Percentiles rank a stretch among this genome's conserved stretches.
phyloP scores from a whole-genome alignment of 345 rosid species.

The Erucastrum elatum region DNA sequence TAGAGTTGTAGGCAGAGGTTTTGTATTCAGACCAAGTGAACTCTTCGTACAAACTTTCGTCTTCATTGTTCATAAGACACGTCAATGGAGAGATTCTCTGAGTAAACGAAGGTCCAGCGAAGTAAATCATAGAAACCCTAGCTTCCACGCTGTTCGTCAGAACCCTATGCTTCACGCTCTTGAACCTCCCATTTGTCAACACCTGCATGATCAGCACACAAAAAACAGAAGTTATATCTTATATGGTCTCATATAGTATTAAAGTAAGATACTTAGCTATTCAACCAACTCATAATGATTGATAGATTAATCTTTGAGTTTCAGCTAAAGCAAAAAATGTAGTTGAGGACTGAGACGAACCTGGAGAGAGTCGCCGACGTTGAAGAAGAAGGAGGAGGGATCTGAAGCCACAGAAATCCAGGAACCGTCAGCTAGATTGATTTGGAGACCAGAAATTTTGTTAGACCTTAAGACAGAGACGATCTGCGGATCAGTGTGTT shows the following conservation, averaged over 20 bases:
- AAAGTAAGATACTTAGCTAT: too few species aligned
- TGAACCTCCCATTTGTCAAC: constrained; percentile 89
- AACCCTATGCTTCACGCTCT: constrained; percentile 85
- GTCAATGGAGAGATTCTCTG: constrained; percentile 62
- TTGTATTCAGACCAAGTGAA: constrained; percentile 93
- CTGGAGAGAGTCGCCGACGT: constrained; percentile 86
- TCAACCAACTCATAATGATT: background rate
- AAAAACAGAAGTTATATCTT: background rate
- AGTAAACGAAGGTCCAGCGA: constrained; percentile 77
- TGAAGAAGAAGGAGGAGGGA: constrained; percentile 70
- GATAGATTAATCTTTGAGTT: background rate
- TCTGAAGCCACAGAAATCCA: constrained; percentile 88
- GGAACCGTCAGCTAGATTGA: constrained; percentile 55
- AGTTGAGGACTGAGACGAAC: constrained; percentile 17
- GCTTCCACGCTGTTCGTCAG: constrained; percentile 53
- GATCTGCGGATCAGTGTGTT: constrained; percentile 93
- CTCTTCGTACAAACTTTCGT: constrained; percentile 62
- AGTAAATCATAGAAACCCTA: constrained; percentile 84
- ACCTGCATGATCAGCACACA: constrained; percentile 42
- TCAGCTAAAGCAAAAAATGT: background rate
- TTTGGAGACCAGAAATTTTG: constrained; percentile 83
- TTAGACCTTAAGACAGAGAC: constrained; percentile 79
- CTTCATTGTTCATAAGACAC: constrained; percentile 52
- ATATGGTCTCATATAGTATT: too few species aligned
- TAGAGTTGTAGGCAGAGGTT: constrained; percentile 58